These are phyloP conservation scores for Naganishia friedmannii DNA, from an alignment of 768 basidiomycete species.

Conservation along the genomic window DNA sequence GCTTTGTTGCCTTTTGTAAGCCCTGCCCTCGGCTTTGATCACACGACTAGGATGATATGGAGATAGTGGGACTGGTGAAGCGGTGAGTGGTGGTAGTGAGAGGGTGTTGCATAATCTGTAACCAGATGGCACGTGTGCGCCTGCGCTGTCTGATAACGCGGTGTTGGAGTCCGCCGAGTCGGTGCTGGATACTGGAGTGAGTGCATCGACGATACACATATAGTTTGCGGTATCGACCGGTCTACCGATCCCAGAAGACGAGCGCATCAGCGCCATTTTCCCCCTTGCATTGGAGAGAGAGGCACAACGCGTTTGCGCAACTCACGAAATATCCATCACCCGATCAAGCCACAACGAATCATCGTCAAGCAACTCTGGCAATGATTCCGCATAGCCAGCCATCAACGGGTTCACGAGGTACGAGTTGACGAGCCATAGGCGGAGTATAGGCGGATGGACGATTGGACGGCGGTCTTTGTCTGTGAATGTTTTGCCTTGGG, in stretches of 20 bases:
- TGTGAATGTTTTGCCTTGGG: constrained; percentile 13
- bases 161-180: constrained; percentile 2
- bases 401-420: not conserved
- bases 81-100: not conserved
- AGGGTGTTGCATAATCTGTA: not conserved
- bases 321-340: constrained; percentile 8
- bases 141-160: not conserved
- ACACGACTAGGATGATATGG: not conserved
- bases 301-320: not conserved
- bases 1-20: not conserved
- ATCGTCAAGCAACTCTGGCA: constrained; percentile 6
- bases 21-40: not conserved
- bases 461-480: constrained; percentile 15
- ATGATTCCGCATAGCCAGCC: not conserved
- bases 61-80: not conserved
- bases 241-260: not conserved
- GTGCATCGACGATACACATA: constrained; percentile 13
- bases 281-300: too few species aligned
- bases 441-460: constrained; percentile 3
- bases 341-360: constrained; percentile 11
- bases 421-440: not conserved
- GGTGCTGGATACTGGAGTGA: not conserved
- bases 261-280: not conserved
- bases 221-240: not conserved
- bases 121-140: not conserved